These are phyloP conservation scores for Juglanconis sp. DNA, from an alignment of 2,329 filamentous ascomycete genomes.

Conservation along the genomic window DNA sequence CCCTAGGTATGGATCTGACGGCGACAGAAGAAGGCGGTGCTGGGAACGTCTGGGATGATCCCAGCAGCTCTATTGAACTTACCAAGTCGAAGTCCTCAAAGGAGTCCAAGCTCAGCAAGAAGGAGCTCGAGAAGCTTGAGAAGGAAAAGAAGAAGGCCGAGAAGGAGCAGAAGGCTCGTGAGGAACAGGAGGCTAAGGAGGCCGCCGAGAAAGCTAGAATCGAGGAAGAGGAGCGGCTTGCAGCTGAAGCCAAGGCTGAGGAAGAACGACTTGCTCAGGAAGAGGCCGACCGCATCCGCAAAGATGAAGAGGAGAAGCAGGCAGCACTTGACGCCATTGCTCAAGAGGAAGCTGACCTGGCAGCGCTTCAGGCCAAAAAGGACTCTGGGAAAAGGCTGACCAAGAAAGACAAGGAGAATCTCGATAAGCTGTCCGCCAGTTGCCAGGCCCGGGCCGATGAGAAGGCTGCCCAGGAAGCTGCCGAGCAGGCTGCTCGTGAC, in stretches of 20 bases:
- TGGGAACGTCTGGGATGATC: conserved; percentile 32
- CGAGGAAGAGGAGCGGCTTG: conserved; percentile 19
- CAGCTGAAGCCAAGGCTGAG: conserved; percentile 15
- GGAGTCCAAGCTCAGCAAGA: conserved; percentile 45
- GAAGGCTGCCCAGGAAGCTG: conserved; percentile 18
- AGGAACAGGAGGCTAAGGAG: conserved; percentile 18
- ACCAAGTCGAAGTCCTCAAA: conserved; percentile 37
- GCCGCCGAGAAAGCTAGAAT: conserved; percentile 11
- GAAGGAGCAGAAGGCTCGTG: conserved; percentile 22
- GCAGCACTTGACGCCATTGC: conserved; percentile 16
- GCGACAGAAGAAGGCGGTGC: conserved; percentile 39
- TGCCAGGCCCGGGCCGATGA: conserved; percentile 18
- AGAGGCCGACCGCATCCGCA: conserved; percentile 12
- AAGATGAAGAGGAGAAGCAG: conserved; percentile 16
- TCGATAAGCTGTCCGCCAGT: conserved; percentile 13
- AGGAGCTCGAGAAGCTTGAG: conserved; percentile 34
- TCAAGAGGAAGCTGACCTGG: conserved; percentile 16
- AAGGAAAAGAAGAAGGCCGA: conserved; percentile 25
- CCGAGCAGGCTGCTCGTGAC: conserved; percentile 15
- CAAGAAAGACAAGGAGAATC: conserved; percentile 14
- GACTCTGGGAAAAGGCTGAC: conserved; percentile 13
- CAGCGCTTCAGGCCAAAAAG: conserved; percentile 16
- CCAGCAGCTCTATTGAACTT: conserved; percentile 21
- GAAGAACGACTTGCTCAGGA: conserved; percentile 14
- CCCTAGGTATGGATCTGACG: conserved; percentile 44